These are phyloP conservation scores for Juglanconis sp. DNA, from an alignment of 2,329 filamentous ascomycete genomes.

Conservation along the genomic window DNA sequence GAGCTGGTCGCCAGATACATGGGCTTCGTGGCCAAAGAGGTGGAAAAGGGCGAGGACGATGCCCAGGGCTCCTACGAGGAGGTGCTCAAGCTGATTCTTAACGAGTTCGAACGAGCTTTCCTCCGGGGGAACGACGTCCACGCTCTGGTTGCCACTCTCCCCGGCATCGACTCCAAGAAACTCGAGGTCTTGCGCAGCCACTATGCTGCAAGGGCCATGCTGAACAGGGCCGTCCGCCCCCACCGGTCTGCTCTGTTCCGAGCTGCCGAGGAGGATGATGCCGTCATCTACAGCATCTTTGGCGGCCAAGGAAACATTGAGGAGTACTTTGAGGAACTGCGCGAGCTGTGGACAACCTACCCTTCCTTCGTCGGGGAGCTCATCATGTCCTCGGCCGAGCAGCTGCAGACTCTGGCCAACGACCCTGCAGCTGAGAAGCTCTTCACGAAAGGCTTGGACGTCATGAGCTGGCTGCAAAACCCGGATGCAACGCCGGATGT, in stretches of 20 bases:
- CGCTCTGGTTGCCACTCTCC: constrained; percentile 77
- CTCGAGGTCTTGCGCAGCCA: constrained; percentile 85
- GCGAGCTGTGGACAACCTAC: constrained; percentile 88
- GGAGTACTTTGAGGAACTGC: constrained; percentile 97
- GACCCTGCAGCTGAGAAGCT: constrained; percentile 89
- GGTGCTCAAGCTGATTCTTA: constrained; percentile 85
- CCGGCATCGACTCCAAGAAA: constrained; percentile 92
- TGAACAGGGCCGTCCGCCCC: constrained; percentile 80
- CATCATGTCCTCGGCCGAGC: constrained; percentile 74
- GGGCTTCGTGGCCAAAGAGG: constrained; percentile 81
- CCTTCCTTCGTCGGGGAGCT: constrained; percentile 86
- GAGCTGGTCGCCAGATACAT: constrained; percentile 94
- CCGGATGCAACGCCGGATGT: constrained; percentile 86
- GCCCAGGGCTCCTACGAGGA: constrained; percentile 85
- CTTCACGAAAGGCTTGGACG: constrained; percentile 93
- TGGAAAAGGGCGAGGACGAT: constrained; percentile 90
- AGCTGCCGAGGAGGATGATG: constrained; percentile 78
- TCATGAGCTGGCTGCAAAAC: constrained; percentile 89
- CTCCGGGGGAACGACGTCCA: constrained; percentile 95
- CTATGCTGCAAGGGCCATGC: constrained; percentile 81
- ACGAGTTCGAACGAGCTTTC: constrained; percentile 95
- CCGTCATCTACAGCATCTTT: constrained; percentile 89
- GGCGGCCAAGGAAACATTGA: constrained; percentile 98
- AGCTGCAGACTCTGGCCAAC: constrained; percentile 79
- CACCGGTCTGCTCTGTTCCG: constrained; percentile 92